Evolutionary conservation across 179 eudicot species (phyloP).

Genomic region (Patellifolia procumbens): DNA sequence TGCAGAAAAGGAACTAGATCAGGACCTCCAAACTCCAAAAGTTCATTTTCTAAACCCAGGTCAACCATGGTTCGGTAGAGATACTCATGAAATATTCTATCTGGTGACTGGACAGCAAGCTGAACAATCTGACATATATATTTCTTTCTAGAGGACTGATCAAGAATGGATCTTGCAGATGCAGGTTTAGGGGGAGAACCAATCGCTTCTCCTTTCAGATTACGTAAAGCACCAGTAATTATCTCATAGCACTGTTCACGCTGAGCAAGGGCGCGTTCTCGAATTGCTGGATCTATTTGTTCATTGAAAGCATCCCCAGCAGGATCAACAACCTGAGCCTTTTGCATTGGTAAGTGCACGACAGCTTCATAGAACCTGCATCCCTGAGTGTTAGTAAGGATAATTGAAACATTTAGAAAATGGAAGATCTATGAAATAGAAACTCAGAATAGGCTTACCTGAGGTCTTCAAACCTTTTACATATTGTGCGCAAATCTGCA

Average conservation of each 20-base stretch:
- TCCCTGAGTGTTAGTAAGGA: not conserved
- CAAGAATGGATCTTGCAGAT: slow-evolving; percentile 57
- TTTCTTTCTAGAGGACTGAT: slow-evolving; percentile 71
- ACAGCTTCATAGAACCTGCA: slow-evolving; percentile 98
- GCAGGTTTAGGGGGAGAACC: slow-evolving; percentile 67
- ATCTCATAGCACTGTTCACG: slow-evolving; percentile 96
- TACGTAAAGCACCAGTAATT: slow-evolving; percentile 63
- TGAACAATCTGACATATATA: slow-evolving; percentile 88
- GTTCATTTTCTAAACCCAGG: slow-evolving; percentile 89
- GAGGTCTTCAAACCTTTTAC: slow-evolving; percentile 93
- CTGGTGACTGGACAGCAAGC: slow-evolving; percentile 95
- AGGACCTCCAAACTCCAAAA: slow-evolving; percentile 94
- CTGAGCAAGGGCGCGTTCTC: slow-evolving; percentile 74
- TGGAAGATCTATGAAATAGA: not conserved
- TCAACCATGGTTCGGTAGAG: slow-evolving; percentile 80
- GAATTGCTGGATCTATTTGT: slow-evolving; percentile 66
- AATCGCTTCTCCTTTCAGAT: slow-evolving; percentile 73
- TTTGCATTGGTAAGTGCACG: slow-evolving; percentile 86
- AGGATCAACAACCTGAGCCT: slow-evolving; percentile 95
- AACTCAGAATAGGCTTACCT: slow-evolving; percentile 47
- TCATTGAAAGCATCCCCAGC: slow-evolving; percentile 90
- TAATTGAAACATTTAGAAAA: not conserved
- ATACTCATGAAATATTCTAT: slow-evolving; percentile 79
- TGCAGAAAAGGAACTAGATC: slow-evolving; percentile 92
- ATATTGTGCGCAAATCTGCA: slow-evolving; percentile 85